Conservation (phyloP, 116 monocot species). For the Dioscorea cayenensis region DNA sequence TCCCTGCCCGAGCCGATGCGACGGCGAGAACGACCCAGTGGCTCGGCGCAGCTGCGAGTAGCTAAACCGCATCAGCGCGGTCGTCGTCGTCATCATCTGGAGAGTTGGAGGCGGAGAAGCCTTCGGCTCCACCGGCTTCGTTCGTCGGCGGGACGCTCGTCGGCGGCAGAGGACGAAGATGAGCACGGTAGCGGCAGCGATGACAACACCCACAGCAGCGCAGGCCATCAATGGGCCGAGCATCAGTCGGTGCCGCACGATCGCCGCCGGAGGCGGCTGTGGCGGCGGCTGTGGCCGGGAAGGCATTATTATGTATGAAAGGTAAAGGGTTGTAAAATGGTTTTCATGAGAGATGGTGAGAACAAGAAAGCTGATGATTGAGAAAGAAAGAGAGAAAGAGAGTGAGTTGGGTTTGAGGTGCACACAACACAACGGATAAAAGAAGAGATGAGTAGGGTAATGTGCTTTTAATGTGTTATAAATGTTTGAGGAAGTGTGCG, state of each 20-base stretch:
- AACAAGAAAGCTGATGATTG: background rate
- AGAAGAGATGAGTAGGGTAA: background rate
- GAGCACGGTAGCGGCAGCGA: background rate
- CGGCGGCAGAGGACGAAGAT: background rate
- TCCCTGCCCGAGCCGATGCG: background rate
- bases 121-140: background rate
- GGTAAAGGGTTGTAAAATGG: too few species aligned
- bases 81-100: background rate
- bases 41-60: background rate
- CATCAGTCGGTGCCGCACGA: background rate
- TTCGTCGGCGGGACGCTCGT: background rate
- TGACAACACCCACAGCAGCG: background rate
- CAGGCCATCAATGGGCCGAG: background rate
- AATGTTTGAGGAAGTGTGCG: background rate
- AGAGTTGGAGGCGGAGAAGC: background rate
- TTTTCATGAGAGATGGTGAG: too few species aligned
- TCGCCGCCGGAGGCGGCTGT: background rate
- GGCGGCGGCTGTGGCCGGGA: background rate
- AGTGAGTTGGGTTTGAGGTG: background rate
- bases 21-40: background rate
- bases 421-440: background rate
- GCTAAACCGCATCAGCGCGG: background rate
- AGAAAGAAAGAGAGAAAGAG: background rate
- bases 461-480: too few species aligned
- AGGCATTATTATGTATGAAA: background rate